These are phyloP conservation scores for Phoma sp. DNA, from an alignment of 2,329 filamentous ascomycete genomes.

Conservation along the genomic window DNA sequence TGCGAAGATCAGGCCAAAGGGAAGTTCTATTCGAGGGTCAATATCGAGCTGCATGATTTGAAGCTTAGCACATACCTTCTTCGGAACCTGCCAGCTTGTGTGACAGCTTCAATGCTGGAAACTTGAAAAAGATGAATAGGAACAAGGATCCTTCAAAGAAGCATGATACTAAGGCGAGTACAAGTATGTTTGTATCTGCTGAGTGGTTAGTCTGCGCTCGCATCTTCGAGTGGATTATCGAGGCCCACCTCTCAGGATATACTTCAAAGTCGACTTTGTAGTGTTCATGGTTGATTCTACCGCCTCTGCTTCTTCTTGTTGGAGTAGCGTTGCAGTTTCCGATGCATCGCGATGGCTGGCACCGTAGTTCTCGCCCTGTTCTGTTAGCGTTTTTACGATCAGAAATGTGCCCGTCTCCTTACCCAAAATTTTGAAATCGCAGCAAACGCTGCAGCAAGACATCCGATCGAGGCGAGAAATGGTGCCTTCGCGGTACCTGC, in stretches of 20 bases:
- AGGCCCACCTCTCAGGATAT: constrained; percentile 30
- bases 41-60: neutral
- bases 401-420: constrained; percentile 36
- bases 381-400: constrained; percentile 10
- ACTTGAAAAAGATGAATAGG: constrained; percentile 69
- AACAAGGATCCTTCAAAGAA: constrained; percentile 69
- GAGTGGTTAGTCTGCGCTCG: constrained; percentile 1
- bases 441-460: constrained; percentile 54
- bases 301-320: constrained; percentile 35
- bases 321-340: constrained; percentile 33
- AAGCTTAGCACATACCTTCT: constrained; percentile 25
- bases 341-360: constrained; percentile 22
- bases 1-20: constrained; percentile 62
- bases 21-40: constrained; percentile 35
- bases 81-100: constrained; percentile 38
- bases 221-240: neutral
- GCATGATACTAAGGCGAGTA: constrained; percentile 60
- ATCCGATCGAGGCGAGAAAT: constrained; percentile 55
- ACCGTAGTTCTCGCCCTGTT: constrained; percentile 60
- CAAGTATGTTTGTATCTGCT: constrained; percentile 57
- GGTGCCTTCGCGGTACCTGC: constrained; percentile 60
- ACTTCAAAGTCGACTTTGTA: constrained; percentile 30
- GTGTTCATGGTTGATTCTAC: constrained; percentile 23
- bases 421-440: constrained; percentile 60
- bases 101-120: constrained; percentile 57